Percentiles rank a stretch among this genome's conserved stretches.
These are phyloP conservation scores for Trichoderma orchidacearum DNA, from an alignment of 495 filamentous ascomycete genomes.

Conservation along the genomic window DNA sequence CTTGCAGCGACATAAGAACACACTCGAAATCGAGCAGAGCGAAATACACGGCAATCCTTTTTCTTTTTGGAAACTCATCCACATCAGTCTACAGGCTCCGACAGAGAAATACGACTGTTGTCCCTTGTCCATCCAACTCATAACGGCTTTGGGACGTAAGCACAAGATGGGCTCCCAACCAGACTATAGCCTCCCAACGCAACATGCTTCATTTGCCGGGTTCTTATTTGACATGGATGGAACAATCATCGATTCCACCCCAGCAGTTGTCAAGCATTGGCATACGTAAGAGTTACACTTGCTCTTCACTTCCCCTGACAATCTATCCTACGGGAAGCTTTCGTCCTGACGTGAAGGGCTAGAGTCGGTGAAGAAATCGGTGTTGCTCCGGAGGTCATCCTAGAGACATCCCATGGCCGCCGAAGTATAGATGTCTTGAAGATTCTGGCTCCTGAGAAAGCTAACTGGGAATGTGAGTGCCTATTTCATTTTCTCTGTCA, in stretches of 20 bases:
- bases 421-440: slow-evolving; percentile 69
- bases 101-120: not conserved
- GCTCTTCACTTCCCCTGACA: not conserved
- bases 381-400: slow-evolving; percentile 66
- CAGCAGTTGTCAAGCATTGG: slow-evolving; percentile 89
- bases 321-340: not conserved
- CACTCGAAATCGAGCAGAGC: not conserved
- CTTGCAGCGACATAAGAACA: not conserved
- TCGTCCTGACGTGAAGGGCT: slow-evolving; percentile 6
- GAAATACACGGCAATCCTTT: too few relatives aligned
- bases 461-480: slow-evolving; percentile 79
- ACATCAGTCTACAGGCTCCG: too few relatives aligned
- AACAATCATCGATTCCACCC: slow-evolving; percentile 67
- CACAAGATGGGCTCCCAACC: slow-evolving; percentile 9
- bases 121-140: not conserved
- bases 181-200: slow-evolving; percentile 43
- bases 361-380: slow-evolving; percentile 75
- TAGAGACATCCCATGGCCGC: slow-evolving; percentile 80
- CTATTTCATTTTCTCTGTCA: slow-evolving; percentile 2
- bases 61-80: too few relatives aligned
- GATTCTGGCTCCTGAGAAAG: slow-evolving; percentile 62
- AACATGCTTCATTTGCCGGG: slow-evolving; percentile 53
- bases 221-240: slow-evolving; percentile 90
- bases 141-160: not conserved
- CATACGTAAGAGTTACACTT: slow-evolving; percentile 41